Evolutionary conservation across 1,284 basidiomycete species (phyloP).

Genomic region (Fomitopsis betulina): DNA sequence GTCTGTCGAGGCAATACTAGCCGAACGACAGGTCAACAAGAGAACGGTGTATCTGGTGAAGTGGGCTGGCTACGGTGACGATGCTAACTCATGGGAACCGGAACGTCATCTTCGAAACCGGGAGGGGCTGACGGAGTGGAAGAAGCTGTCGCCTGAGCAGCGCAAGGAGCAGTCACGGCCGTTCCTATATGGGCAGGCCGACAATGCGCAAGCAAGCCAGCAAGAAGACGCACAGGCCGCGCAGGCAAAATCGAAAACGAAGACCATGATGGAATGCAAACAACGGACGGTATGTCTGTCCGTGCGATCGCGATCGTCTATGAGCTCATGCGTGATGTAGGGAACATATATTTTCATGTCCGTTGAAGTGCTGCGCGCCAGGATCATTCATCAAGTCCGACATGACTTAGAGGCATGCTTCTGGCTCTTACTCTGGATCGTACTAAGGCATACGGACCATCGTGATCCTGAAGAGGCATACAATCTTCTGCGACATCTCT

Average conservation of each 20-base stretch:
- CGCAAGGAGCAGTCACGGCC: not conserved
- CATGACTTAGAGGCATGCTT: conserved; percentile 17
- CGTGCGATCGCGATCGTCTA: no score
- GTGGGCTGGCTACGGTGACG: not conserved
- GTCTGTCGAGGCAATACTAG: not conserved
- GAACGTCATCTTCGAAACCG: not conserved
- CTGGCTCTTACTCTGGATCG: conserved; percentile 15
- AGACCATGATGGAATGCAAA: conserved; percentile 4
- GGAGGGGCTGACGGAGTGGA: not conserved
- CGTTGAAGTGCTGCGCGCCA: not conserved
- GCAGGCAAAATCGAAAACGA: no score
- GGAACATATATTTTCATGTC: conserved; percentile 15
- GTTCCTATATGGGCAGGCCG: no score
- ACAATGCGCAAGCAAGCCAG: no score
- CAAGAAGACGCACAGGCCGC: no score
- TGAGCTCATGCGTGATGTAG: no score
- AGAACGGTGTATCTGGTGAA: not conserved
- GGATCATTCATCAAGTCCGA: not conserved
- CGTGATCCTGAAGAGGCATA: no score
- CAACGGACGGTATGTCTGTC: conserved; percentile 12
- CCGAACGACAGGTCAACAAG: not conserved
- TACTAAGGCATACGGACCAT: conserved; percentile 13
- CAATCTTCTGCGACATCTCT: no score
- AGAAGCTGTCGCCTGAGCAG: not conserved
- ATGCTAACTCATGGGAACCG: not conserved